Evolutionary conservation across 345 rosid genomes (phyloP).

Genomic region (Aethionema arabicum): DNA sequence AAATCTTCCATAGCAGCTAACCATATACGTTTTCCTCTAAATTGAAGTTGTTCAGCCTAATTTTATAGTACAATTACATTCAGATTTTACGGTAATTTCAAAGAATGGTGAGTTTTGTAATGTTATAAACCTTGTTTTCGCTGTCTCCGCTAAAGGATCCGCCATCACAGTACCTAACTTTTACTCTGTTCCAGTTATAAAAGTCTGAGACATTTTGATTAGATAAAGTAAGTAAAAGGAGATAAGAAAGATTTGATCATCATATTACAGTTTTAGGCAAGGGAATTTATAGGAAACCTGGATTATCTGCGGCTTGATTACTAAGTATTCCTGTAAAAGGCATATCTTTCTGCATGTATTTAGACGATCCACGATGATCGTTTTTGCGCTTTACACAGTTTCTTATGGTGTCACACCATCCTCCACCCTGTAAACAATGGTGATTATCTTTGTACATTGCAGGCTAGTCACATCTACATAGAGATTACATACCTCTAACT

Average conservation of each 20-base stretch:
- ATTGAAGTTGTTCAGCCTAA: constrained; percentile 80
- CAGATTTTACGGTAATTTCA: not conserved
- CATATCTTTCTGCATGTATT: constrained; percentile 74
- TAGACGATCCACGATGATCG: constrained; percentile 74
- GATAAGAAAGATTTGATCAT: too few species aligned
- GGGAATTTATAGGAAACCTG: constrained; percentile 46
- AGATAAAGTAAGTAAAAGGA: not conserved
- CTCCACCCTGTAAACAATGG: constrained; percentile 71
- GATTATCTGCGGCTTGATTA: constrained; percentile 67
- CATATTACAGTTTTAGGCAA: too few species aligned
- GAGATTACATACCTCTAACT: constrained; percentile 52
- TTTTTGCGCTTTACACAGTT: constrained; percentile 73
- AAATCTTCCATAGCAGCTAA: constrained; percentile 80
- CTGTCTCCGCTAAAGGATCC: constrained; percentile 85
- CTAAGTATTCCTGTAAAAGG: constrained; percentile 81
- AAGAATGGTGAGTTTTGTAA: not conserved
- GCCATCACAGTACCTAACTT: constrained; percentile 93
- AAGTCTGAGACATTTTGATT: constrained; percentile 54
- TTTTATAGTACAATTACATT: not conserved
- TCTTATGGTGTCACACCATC: constrained; percentile 88
- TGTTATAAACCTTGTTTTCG: constrained; percentile 54
- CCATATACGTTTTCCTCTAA: constrained; percentile 93
- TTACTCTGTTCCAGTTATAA: constrained; percentile 92
- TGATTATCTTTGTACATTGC: too few species aligned
- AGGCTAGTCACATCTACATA: not conserved